Percentiles rank a stretch among this genome's conserved stretches.
phyloP scores from a whole-genome alignment of 1,139 yeast genomes.

The Lodderomyces margitis region DNA sequence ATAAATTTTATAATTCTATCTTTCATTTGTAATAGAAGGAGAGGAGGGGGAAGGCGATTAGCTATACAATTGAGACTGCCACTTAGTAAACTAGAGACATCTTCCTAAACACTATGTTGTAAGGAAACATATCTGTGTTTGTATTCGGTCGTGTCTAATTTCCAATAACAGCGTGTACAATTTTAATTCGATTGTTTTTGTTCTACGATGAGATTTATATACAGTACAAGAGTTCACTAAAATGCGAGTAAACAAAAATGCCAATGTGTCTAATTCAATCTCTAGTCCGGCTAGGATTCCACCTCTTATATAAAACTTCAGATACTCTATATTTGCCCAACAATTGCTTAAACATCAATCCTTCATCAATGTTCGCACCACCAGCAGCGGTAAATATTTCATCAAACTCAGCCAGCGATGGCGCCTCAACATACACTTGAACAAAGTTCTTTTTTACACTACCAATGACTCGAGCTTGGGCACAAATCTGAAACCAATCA shows the following conservation, averaged over 20 bases:
- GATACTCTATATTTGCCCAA: conserved; percentile 47
- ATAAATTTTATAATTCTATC: no score
- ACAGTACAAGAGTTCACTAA: no score
- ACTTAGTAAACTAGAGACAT: no score
- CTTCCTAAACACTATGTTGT: no score
- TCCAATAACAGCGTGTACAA: not conserved
- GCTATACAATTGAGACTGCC: no score
- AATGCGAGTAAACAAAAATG: no score
- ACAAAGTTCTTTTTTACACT: conserved; percentile 82
- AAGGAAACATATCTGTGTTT: no score
- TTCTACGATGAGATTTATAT: conserved; percentile 2
- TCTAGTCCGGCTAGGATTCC: conserved; percentile 83
- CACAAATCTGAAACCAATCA: conserved; percentile 63
- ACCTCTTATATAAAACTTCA: conserved; percentile 70
- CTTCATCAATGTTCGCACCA: conserved; percentile 15
- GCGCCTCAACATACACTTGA: conserved; percentile 61
- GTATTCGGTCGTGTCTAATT: not conserved
- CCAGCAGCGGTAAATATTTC: conserved; percentile 17
- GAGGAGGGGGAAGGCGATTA: no score
- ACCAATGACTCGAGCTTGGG: conserved; percentile 76
- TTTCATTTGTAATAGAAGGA: no score
- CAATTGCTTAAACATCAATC: conserved; percentile 26
- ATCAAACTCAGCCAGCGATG: conserved; percentile 34
- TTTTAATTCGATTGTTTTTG: not conserved
- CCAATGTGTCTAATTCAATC: conserved; percentile 49